Percentiles rank a stretch among this genome's conserved stretches.
These are phyloP conservation scores for Willaertia magna DNA, from an alignment of 208 protist species.

Conservation along the genomic window DNA sequence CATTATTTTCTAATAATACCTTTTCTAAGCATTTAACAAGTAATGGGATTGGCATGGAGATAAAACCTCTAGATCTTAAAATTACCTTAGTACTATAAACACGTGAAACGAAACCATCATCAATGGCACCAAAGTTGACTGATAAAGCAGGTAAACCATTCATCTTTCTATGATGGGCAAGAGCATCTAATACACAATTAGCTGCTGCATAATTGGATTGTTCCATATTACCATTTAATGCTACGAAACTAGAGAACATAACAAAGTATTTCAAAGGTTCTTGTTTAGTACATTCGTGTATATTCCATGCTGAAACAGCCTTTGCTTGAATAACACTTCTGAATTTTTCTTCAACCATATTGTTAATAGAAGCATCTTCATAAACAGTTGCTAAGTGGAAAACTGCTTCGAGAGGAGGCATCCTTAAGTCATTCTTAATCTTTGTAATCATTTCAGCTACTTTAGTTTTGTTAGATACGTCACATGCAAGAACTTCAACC, in stretches of 20 bases:
- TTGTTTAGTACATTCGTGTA: neutral
- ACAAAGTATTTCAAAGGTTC: constrained; percentile 27
- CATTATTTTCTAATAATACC: neutral
- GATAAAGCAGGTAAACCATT: constrained; percentile 24
- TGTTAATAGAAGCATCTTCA: constrained; percentile 20
- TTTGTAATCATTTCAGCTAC: neutral
- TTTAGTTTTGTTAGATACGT: neutral
- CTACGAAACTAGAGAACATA: constrained; percentile 30
- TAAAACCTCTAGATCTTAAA: neutral
- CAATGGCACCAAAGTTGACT: constrained; percentile 30
- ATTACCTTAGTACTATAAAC: neutral
- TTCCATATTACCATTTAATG: constrained; percentile 26
- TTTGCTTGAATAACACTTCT: constrained; percentile 30
- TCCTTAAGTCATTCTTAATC: neutral
- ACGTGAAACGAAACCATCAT: constrained; percentile 30
- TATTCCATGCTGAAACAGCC: constrained; percentile 23
- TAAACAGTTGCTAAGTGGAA: constrained; percentile 32
- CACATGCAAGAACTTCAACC: neutral
- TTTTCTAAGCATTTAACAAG: neutral
- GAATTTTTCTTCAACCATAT: constrained; percentile 23
- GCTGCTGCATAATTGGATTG: constrained; percentile 39
- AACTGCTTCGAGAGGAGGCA: constrained; percentile 15
- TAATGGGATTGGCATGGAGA: neutral
- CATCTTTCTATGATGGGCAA: constrained; percentile 14
- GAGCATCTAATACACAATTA: constrained; percentile 29